A percentile compares a stretch with the other conserved stretches of the same genome.
Conservation (phyloP, 2,329 filamentous ascomycete species). For the Exophiala sp. region DNA sequence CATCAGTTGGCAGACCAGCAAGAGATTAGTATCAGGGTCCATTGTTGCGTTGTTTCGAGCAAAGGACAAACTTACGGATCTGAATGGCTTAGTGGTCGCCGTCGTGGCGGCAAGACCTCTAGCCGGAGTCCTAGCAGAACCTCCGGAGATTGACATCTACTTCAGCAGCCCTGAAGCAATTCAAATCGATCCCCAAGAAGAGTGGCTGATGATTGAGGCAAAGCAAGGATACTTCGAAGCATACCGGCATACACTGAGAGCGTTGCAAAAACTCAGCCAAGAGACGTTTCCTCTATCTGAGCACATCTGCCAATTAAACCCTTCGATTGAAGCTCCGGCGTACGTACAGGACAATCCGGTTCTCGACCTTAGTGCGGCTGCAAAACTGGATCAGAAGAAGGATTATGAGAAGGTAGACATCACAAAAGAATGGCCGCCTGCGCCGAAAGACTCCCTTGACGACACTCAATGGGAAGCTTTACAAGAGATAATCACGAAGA, state of each 20-base stretch:
- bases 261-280: slow-evolving; percentile 62
- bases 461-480: slow-evolving; percentile 67
- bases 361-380: slow-evolving; percentile 45
- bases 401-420: slow-evolving; percentile 51
- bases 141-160: slow-evolving; percentile 72
- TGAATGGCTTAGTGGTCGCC: slow-evolving; percentile 61
- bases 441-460: slow-evolving; percentile 56
- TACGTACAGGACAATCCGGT: slow-evolving; percentile 52
- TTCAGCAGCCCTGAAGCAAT: slow-evolving; percentile 61
- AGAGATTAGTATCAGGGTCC: slow-evolving; percentile 53
- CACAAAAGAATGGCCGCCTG: slow-evolving; percentile 52
- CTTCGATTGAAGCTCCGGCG: slow-evolving; percentile 46
- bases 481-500: slow-evolving; percentile 65
- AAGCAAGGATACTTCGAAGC: slow-evolving; percentile 74
- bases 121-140: slow-evolving; percentile 59
- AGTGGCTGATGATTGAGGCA: slow-evolving; percentile 77
- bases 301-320: slow-evolving; percentile 40
- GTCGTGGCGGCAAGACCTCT: slow-evolving; percentile 68
- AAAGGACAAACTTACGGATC: slow-evolving; percentile 58
- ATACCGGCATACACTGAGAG: slow-evolving; percentile 66
- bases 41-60: slow-evolving; percentile 54
- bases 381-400: slow-evolving; percentile 37
- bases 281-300: slow-evolving; percentile 52
- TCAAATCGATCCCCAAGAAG: slow-evolving; percentile 64
- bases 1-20: slow-evolving; percentile 65